A percentile compares a stretch with the other conserved stretches of the same genome.
Conservation (phyloP, 1,139 yeast genomes). For the Cylindricascospora bacillispora region DNA sequence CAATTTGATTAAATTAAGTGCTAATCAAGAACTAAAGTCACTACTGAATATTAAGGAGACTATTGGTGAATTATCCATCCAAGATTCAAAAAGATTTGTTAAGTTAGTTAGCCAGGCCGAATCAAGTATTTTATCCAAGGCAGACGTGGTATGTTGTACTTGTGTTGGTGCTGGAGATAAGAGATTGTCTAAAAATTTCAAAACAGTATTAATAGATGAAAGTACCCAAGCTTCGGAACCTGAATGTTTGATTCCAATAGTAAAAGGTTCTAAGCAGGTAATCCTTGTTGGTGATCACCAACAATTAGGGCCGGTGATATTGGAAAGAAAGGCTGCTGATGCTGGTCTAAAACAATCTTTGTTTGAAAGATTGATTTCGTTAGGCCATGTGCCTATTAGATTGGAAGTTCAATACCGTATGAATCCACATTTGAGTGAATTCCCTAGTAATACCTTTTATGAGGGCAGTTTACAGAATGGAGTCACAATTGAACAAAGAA, state of each 20-base stretch:
- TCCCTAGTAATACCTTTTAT: constrained; percentile 84
- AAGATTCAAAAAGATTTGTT: constrained; percentile 38
- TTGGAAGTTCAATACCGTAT: constrained; percentile 90
- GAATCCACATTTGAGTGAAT: constrained; percentile 83
- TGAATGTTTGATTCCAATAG: constrained; percentile 77
- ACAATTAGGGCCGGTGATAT: constrained; percentile 84
- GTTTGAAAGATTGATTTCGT: constrained; percentile 72
- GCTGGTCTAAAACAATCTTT: constrained; percentile 80
- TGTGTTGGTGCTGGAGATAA: constrained; percentile 86
- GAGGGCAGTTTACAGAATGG: constrained; percentile 91
- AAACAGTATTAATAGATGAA: constrained; percentile 80
- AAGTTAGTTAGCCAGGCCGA: constrained; percentile 38
- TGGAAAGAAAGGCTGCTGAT: constrained; percentile 67
- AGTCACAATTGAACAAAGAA: constrained; percentile 63
- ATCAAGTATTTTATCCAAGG: constrained; percentile 36
- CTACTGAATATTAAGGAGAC: constrained; percentile 46
- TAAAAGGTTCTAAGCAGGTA: constrained; percentile 80
- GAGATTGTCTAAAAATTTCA: constrained; percentile 45
- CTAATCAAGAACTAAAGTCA: constrained; percentile 47
- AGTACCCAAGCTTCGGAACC: constrained; percentile 93
- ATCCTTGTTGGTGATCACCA: constrained; percentile 91
- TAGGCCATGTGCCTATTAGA: constrained; percentile 78
- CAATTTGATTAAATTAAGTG: constrained; percentile 32
- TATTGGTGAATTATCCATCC: constrained; percentile 54
- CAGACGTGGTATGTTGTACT: constrained; percentile 80